These are phyloP conservation scores for Wilhelminamyces savonicus DNA, from an alignment of 805 yeast species.

Conservation along the genomic window DNA sequence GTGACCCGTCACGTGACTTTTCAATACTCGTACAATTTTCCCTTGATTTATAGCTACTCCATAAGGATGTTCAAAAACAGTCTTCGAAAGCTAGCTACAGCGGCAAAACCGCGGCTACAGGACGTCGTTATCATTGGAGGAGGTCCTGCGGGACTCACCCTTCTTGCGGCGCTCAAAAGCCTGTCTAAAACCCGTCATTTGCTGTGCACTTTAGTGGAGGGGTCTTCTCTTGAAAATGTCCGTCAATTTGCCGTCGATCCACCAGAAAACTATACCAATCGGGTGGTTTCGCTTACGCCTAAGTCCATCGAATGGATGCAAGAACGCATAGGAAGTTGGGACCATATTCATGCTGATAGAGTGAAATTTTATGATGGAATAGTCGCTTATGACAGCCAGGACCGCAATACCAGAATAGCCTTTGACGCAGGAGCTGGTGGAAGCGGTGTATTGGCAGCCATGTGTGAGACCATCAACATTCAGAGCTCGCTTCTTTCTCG, in stretches of 20 bases:
- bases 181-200: constrained; percentile 57
- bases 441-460: constrained; percentile 49
- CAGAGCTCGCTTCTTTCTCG: constrained; percentile 66
- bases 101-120: constrained; percentile 14
- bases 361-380: constrained; percentile 75
- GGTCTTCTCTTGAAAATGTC: constrained; percentile 49
- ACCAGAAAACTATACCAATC: constrained; percentile 56
- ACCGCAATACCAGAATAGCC: constrained; percentile 56
- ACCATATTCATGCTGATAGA: constrained; percentile 60
- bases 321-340: constrained; percentile 68
- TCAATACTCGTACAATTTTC: no score
- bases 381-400: constrained; percentile 78
- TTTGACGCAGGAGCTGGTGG: constrained; percentile 51
- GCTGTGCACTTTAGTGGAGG: constrained; percentile 69
- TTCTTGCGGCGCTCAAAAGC: constrained; percentile 73
- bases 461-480: constrained; percentile 84
- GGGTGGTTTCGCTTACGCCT: constrained; percentile 85
- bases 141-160: constrained; percentile 92
- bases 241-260: constrained; percentile 39
- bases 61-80: no score
- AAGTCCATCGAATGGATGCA: constrained; percentile 61
- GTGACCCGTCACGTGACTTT: no score
- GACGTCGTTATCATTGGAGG: constrained; percentile 92
- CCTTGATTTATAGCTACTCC: no score
- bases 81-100: no score